phyloP scores from a whole-genome alignment of 345 rosid species.

The Lagerstroemia speciosa region DNA sequence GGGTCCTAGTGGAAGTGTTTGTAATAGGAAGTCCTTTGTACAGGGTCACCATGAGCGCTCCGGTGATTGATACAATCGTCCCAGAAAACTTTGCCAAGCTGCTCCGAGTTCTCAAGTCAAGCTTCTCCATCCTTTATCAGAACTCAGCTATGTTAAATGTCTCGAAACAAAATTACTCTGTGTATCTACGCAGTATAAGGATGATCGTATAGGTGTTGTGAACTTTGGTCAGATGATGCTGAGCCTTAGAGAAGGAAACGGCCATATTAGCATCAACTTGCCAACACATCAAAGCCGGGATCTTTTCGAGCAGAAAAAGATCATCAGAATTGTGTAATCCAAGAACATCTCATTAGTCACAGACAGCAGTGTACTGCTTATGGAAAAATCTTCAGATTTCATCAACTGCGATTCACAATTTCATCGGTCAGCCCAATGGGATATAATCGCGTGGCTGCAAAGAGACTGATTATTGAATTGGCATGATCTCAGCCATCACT shows the following conservation, averaged over 20 bases:
- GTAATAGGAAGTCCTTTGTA: slow-evolving; percentile 44
- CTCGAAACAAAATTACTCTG: neutral
- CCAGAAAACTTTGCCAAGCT: slow-evolving; percentile 53
- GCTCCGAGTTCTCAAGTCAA: slow-evolving; percentile 34
- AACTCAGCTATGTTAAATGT: too few species aligned
- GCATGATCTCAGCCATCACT: too few species aligned
- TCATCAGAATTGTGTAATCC: too few species aligned
- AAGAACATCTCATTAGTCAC: too few species aligned
- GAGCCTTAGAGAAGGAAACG: too few species aligned
- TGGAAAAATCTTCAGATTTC: neutral
- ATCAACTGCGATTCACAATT: neutral
- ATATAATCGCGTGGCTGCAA: too few species aligned
- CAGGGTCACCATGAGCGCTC: slow-evolving; percentile 58
- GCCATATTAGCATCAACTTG: too few species aligned
- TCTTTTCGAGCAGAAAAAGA: too few species aligned
- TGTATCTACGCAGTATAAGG: neutral
- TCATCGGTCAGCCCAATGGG: neutral
- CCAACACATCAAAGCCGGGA: too few species aligned
- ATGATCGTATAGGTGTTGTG: neutral
- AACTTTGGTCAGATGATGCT: too few species aligned
- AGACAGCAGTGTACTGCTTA: too few species aligned
- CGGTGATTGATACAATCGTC: slow-evolving; percentile 42
- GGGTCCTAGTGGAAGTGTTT: neutral
- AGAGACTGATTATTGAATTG: too few species aligned
- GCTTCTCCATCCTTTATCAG: slow-evolving; percentile 51